A percentile compares a stretch with the other conserved stretches of the same genome.
These are phyloP conservation scores for Magnaporthiopsis incrustans DNA, from an alignment of 2,329 filamentous ascomycete genomes.

Conservation along the genomic window DNA sequence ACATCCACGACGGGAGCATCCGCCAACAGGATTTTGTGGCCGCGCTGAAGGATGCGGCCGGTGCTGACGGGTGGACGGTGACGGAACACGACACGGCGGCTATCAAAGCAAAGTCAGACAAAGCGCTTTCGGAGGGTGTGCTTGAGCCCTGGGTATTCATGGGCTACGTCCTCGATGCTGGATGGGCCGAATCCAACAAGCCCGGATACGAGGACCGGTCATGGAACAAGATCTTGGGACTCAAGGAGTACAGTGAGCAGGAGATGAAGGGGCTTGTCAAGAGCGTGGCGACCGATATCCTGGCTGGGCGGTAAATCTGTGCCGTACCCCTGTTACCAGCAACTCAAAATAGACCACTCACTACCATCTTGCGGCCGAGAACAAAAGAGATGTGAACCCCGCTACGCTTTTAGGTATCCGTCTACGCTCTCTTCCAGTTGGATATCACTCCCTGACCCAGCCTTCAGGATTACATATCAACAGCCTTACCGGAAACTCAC, in stretches of 20 bases:
- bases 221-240: constrained; percentile 36
- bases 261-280: constrained; percentile 5
- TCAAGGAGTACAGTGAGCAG: constrained; percentile 27
- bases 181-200: constrained; percentile 23
- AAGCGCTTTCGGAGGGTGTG: constrained; percentile 31
- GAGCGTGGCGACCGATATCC: background rate
- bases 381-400: no score
- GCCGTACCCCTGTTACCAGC: no score
- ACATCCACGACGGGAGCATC: constrained; percentile 39
- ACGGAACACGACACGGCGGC: constrained; percentile 25
- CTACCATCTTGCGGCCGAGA: no score
- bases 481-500: no score
- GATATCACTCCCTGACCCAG: no score
- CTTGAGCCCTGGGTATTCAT: constrained; percentile 15
- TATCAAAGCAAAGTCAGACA: constrained; percentile 26
- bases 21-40: constrained; percentile 39
- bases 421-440: no score
- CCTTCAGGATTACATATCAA: no score
- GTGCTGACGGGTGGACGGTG: constrained; percentile 40
- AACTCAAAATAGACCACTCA: no score
- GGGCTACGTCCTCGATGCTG: background rate
- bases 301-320: background rate
- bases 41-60: constrained; percentile 42
- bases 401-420: no score
- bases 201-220: constrained; percentile 15